Percentiles rank a stretch among this genome's conserved stretches.
These are phyloP conservation scores for Lepiota brunneoincarnata DNA, from an alignment of 768 basidiomycete species.

Conservation along the genomic window DNA sequence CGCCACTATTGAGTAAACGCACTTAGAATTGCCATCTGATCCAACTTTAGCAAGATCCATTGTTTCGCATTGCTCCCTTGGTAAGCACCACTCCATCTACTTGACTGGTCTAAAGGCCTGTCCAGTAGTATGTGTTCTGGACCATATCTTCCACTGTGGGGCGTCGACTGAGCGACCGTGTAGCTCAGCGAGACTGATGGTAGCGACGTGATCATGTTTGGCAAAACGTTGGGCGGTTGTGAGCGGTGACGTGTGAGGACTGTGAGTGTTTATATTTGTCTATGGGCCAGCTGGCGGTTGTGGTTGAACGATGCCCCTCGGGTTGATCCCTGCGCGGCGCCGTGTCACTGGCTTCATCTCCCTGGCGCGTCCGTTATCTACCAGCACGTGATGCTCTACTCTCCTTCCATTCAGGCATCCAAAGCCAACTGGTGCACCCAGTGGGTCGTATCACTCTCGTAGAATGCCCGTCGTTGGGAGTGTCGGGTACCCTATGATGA, in stretches of 20 bases:
- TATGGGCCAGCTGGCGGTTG: no score
- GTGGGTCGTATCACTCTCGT: no score
- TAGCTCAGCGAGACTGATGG: slow-evolving; percentile 37
- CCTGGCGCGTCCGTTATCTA: no score
- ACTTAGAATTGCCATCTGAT: slow-evolving; percentile 64
- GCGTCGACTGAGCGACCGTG: slow-evolving; percentile 57
- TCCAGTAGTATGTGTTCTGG: slow-evolving; percentile 70
- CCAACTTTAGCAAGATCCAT: slow-evolving; percentile 69
- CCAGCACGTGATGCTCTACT: no score
- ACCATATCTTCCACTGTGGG: slow-evolving; percentile 68
- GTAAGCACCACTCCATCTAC: slow-evolving; percentile 74
- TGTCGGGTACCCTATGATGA: no score
- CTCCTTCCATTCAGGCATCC: no score
- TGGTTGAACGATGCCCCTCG: no score
- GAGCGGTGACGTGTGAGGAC: neutral
- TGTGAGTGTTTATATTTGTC: neutral
- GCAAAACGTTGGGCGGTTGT: neutral
- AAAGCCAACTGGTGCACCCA: no score
- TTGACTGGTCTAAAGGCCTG: slow-evolving; percentile 58
- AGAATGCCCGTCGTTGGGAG: no score
- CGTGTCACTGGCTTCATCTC: no score
- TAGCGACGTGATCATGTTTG: slow-evolving; percentile 8
- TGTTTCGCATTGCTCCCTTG: slow-evolving; percentile 53
- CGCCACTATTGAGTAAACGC: slow-evolving; percentile 29
- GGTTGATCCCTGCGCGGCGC: no score